A percentile compares a stretch with the other conserved stretches of the same genome.
Evolutionary conservation across 345 rosid genomes (phyloP).

Genomic region (Lenwebbia sp.): DNA sequence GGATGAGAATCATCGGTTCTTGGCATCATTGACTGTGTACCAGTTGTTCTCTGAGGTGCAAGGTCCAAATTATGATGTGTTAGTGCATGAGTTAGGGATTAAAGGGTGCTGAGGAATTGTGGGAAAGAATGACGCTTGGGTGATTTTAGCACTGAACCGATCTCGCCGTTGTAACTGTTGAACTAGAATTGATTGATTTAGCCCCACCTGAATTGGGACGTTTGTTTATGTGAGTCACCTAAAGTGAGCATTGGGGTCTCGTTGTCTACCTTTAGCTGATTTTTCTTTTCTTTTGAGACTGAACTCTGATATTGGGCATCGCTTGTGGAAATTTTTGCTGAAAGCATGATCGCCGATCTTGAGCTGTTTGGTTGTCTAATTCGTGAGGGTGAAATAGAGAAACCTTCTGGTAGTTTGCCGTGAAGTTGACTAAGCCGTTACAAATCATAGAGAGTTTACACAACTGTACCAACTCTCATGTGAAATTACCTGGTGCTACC

Average conservation of each 20-base stretch:
- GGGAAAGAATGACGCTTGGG: background rate
- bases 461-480: background rate
- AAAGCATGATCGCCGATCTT: background rate
- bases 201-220: background rate
- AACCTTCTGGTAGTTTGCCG: background rate
- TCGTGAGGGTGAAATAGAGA: background rate
- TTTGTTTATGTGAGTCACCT: background rate
- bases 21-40: background rate
- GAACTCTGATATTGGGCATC: background rate
- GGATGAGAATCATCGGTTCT: background rate
- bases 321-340: background rate
- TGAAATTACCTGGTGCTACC: background rate
- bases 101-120: background rate
- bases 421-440: background rate
- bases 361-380: background rate
- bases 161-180: background rate
- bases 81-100: background rate
- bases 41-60: background rate
- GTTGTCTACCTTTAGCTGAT: background rate
- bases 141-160: accelerated
- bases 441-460: background rate
- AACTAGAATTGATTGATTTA: background rate
- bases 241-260: background rate
- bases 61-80: background rate
- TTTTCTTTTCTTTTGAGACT: background rate